Evolutionary conservation across 1,284 basidiomycete genomes (phyloP).

Genomic region (Tilletia caries): DNA sequence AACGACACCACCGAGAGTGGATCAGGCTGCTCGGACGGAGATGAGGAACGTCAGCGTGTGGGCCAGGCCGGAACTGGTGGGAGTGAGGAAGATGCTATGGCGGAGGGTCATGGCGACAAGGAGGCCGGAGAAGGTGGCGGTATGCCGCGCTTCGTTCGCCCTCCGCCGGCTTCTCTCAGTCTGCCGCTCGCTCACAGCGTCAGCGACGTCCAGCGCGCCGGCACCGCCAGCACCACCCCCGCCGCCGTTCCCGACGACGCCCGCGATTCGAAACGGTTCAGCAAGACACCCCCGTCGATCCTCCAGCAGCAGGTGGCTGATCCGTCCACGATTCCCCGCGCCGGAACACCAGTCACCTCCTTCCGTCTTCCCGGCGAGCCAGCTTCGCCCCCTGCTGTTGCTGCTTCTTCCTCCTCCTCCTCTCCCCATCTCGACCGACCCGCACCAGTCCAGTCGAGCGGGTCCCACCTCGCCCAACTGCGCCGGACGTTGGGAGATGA

Average conservation of each 20-base stretch:
- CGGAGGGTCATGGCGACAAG: background rate
- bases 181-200: background rate
- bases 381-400: background rate
- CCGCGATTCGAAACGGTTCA: background rate
- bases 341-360: background rate
- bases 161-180: background rate
- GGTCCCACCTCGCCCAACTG: background rate
- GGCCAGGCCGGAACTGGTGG: background rate
- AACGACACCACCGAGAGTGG: background rate
- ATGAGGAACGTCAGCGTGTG: no score
- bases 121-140: background rate
- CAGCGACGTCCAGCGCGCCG: background rate
- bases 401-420: no score
- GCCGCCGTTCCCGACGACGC: background rate
- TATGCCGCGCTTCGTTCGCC: background rate
- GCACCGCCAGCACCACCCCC: background rate
- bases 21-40: background rate
- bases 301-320: background rate
- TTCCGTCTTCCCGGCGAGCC: slow-evolving; percentile 2
- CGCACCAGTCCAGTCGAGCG: no score
- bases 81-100: background rate
- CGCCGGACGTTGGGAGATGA: background rate
- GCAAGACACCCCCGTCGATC: slow-evolving; percentile 5
- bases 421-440: no score
- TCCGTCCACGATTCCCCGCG: no score